A percentile compares a stretch with the other conserved stretches of the same genome.
phyloP scores from a whole-genome alignment of 768 basidiomycete genomes.

The Dioszegia aurantiaca region DNA sequence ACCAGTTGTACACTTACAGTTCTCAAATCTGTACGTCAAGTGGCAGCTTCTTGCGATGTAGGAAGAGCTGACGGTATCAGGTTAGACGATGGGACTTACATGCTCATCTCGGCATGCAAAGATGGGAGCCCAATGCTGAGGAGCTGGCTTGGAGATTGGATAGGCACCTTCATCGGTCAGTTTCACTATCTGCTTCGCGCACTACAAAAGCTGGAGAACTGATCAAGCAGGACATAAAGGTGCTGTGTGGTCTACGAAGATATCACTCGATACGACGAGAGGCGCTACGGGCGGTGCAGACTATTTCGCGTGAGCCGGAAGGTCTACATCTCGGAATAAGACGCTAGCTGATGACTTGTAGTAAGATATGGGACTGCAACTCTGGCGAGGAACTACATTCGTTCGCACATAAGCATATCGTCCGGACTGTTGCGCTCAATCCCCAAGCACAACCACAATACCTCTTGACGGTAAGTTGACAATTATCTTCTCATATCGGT shows the following conservation, averaged over 20 bases:
- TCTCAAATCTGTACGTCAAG: slow-evolving; percentile 61
- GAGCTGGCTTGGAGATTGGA: slow-evolving; percentile 98
- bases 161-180: slow-evolving; percentile 63
- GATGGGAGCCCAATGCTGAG: slow-evolving; percentile 97
- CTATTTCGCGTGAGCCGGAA: slow-evolving; percentile 80
- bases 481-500: not conserved
- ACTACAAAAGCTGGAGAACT: not conserved
- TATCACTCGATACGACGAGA: slow-evolving; percentile 75
- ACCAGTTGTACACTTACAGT: slow-evolving; percentile 84
- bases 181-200: too few relatives aligned
- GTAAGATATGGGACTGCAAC: slow-evolving; percentile 95
- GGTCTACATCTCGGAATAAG: not conserved
- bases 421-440: slow-evolving; percentile 87
- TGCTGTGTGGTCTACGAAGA: slow-evolving; percentile 94
- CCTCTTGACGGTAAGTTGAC: slow-evolving; percentile 45
- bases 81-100: slow-evolving; percentile 72
- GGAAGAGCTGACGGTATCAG: slow-evolving; percentile 54
- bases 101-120: slow-evolving; percentile 95
- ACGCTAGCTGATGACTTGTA: slow-evolving; percentile 48
- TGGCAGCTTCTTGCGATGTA: too few relatives aligned
- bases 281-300: slow-evolving; percentile 94
- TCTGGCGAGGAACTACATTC: slow-evolving; percentile 83
- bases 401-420: slow-evolving; percentile 98
- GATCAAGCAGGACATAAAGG: slow-evolving; percentile 59
- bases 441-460: slow-evolving; percentile 55